Conservation (phyloP, 2,329 filamentous ascomycete genomes). For the Blastomyces percursus region DNA sequence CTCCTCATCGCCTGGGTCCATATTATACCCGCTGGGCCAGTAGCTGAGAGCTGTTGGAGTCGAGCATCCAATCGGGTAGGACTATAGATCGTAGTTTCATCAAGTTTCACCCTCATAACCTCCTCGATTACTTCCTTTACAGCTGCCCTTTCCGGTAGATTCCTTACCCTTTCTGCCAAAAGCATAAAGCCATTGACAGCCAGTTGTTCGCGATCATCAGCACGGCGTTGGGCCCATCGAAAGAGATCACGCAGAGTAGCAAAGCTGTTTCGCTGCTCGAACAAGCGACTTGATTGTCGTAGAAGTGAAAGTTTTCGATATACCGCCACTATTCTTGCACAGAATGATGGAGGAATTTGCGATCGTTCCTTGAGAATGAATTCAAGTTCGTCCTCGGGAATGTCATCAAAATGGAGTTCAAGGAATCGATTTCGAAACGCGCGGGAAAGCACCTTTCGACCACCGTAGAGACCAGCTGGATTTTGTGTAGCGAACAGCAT, state of each 20-base stretch:
- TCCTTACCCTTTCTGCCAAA: slow-evolving; percentile 85
- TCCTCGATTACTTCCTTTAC: slow-evolving; percentile 83
- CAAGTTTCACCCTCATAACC: slow-evolving; percentile 76
- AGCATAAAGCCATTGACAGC: slow-evolving; percentile 94
- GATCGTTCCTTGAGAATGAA: slow-evolving; percentile 83
- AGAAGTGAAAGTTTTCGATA: slow-evolving; percentile 87
- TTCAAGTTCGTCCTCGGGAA: slow-evolving; percentile 86
- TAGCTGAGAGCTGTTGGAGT: slow-evolving; percentile 30
- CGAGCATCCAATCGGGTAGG: slow-evolving; percentile 47
- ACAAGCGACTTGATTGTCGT: slow-evolving; percentile 79
- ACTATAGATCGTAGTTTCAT: slow-evolving; percentile 63
- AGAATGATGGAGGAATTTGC: slow-evolving; percentile 83
- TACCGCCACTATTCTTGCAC: slow-evolving; percentile 77
- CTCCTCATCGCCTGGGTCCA: slow-evolving; percentile 95
- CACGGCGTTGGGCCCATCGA: slow-evolving; percentile 78
- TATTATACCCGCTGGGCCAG: slow-evolving; percentile 48
- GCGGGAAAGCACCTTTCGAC: slow-evolving; percentile 81
- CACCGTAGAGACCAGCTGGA: slow-evolving; percentile 87
- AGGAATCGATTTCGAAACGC: slow-evolving; percentile 96
- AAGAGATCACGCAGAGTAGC: slow-evolving; percentile 93
- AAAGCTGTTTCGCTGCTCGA: slow-evolving; percentile 96
- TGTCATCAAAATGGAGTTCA: slow-evolving; percentile 95
- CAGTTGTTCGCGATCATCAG: slow-evolving; percentile 76
- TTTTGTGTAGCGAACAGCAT: slow-evolving; percentile 99
- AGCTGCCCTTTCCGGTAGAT: slow-evolving; percentile 69